A percentile compares a stretch with the other conserved stretches of the same genome.
These are phyloP conservation scores for Sarcodon sp. DNA, from an alignment of 768 basidiomycete genomes.

Conservation along the genomic window DNA sequence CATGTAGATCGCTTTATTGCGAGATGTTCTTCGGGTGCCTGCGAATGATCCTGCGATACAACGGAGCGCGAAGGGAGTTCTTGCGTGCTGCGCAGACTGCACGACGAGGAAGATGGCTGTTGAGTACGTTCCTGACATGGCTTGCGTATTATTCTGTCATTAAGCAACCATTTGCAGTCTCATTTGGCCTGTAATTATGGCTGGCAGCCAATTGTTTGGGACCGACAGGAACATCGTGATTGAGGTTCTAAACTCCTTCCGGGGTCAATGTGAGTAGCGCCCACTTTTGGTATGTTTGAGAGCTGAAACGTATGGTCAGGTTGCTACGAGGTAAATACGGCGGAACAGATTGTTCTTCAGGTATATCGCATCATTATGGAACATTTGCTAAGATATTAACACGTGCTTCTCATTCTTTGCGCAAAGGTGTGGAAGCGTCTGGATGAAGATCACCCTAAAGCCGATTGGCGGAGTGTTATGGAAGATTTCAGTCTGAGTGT, in stretches of 20 bases:
- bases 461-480: constrained; percentile 22
- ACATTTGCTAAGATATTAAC: constrained; percentile 5
- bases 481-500: constrained; percentile 16
- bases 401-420: constrained; percentile 1
- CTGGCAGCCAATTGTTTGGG: constrained; percentile 15
- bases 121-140: constrained; percentile 15
- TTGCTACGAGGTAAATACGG: constrained; percentile 25
- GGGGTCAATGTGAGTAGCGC: constrained; percentile 13
- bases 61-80: constrained; percentile 13
- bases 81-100: constrained; percentile 17
- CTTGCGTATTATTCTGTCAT: background rate
- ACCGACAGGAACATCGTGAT: constrained; percentile 12
- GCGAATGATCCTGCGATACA: constrained; percentile 17
- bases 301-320: constrained; percentile 7
- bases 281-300: background rate
- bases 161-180: constrained; percentile 8
- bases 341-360: constrained; percentile 19
- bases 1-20: constrained; percentile 19
- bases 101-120: constrained; percentile 16
- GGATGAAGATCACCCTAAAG: constrained; percentile 17
- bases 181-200: constrained; percentile 19
- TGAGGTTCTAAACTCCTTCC: constrained; percentile 17
- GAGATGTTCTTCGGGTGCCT: constrained; percentile 17
- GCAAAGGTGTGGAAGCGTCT: constrained; percentile 21
- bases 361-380: constrained; percentile 13